Evolutionary conservation across 306 rosid genomes (phyloP), one percentile per base, ranked within the genome.

Genomic region (Casuarina glauca): DNA sequence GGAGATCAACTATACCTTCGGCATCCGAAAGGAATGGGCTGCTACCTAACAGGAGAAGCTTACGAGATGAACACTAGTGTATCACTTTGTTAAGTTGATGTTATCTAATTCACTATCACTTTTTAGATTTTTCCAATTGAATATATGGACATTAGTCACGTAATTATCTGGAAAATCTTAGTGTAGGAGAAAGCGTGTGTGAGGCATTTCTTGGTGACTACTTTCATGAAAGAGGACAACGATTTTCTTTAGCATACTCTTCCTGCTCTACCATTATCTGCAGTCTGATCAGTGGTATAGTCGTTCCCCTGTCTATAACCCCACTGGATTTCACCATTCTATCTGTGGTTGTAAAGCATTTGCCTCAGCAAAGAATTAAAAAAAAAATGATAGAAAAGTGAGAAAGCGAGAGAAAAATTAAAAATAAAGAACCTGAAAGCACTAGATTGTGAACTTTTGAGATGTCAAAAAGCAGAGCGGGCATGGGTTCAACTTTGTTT

Each of bases 1-100:
- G 92, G 97, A 91, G 90, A 91, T 93, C 84, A 91, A 91, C 84
- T 93, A 93, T 86, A 83, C 86, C 62, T 91, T 93, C 70, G 96
- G 90, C 69, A 93, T 93, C 79, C 76, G 86, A 76, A 93, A 85
- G 88, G 96, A 93, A 5, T 93, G 98, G 97, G 90, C 70, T 41
- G 81, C 84, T 55, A 51, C 79, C 41, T 82, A 54, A 83, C 75
- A 20, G 16, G 75, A 83, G 76, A 72, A 39, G 17, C 66, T 76
- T 55, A 72, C 75, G 32, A 44, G 9, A 17, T 11, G 67, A 64
- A 39, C 52, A 20, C 69, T 68, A 69, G 72, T 54, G 39, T 44
- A 32, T 72, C 74, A 61, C 63, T 66, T 53, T 68, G 62, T 78
- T 44, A 57, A 13, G 78, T 52, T 76, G 71, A 74, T 77, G 76